A percentile compares a stretch with the other conserved stretches of the same genome.
phyloP scores from a whole-genome alignment of 768 basidiomycete species.

The Rhodocollybia butyracea region DNA sequence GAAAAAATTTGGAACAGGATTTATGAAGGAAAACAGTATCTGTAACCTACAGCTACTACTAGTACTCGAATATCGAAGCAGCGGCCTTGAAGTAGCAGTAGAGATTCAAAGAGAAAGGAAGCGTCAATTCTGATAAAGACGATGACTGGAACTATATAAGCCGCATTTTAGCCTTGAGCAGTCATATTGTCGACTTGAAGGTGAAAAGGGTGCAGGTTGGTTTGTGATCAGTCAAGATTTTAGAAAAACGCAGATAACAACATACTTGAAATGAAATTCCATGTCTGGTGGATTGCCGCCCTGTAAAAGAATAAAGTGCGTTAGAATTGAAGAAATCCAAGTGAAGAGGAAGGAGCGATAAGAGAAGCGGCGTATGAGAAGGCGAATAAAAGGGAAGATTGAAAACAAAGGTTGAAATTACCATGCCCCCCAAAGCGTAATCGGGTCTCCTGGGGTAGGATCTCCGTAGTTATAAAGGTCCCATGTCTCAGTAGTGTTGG shows the following conservation, averaged over 20 bases:
- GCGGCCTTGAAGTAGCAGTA: too few relatives aligned
- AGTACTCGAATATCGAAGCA: too few relatives aligned
- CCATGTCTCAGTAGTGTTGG: slow-evolving; percentile 37
- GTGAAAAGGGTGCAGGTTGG: neutral
- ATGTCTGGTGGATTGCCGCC: slow-evolving; percentile 43
- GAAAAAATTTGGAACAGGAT: too few relatives aligned
- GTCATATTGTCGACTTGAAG: too few relatives aligned
- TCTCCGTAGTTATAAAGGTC: slow-evolving; percentile 49
- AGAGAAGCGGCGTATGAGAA: neutral
- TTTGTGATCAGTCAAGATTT: neutral
- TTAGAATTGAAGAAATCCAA: neutral
- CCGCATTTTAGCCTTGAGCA: too few relatives aligned
- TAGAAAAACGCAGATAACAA: neutral
- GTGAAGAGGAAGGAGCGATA: neutral
- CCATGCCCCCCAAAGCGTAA: slow-evolving; percentile 50
- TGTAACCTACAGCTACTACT: too few relatives aligned
- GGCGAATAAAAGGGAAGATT: neutral
- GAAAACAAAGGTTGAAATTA: too few relatives aligned
- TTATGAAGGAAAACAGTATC: too few relatives aligned
- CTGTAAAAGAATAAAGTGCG: neutral
- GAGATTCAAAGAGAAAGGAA: too few relatives aligned
- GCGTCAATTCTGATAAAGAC: too few relatives aligned
- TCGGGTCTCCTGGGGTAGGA: slow-evolving; percentile 37
- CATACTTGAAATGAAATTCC: slow-evolving; percentile 38
- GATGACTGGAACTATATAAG: too few relatives aligned